Evolutionary conservation across 1,139 yeast species (phyloP), one percentile per base, ranked within the genome.

Genomic region (Nematodospora anomalae): DNA sequence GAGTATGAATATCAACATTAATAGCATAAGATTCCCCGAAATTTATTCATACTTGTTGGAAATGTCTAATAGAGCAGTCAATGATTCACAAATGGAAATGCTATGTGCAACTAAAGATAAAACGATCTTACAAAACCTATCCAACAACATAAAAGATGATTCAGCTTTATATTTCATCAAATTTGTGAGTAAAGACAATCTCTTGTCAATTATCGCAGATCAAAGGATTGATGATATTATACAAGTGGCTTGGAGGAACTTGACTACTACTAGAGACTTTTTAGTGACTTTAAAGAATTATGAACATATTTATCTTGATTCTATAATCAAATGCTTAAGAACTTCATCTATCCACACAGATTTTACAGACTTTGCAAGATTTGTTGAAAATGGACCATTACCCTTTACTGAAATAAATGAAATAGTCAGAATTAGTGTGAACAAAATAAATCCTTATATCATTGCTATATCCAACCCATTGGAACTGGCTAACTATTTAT

Each of bases 391-490:
- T 4, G 40, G 37, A n/a, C 42, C 44, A 6, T 25, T 45, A 13
- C 48, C 57, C 3, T 36, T 44, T 11, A 38, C 43, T 5, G 32
- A 37, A 4, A 36, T 57, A 16, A 43, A 46, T 2, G 28, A 35
- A 1, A 35, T 42, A 4, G 34, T 55, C 9, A 32, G 22, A 2
- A 11, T 20, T 0, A 49, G 55, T 10, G 31, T 60, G 4, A 28
- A 39, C 14, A 16, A 36, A 30, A 24, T 51, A 31, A 33, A 48
- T 16, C 37, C 31, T 3, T 43, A 42, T 25, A 37, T 52, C 9
- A 45, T 76, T 18, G 53, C 80, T 0, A 52, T 76, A 18, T 70
- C 78, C 0, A 76, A 74, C 44, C 67, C 78, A 2, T 49, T 78
- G 32, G 70, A 61, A 12, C 60, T 62, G 16, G 69, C 66, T 35